Evolutionary conservation across 148 eudicot species (phyloP).

Genomic region (Cornus florida): DNA sequence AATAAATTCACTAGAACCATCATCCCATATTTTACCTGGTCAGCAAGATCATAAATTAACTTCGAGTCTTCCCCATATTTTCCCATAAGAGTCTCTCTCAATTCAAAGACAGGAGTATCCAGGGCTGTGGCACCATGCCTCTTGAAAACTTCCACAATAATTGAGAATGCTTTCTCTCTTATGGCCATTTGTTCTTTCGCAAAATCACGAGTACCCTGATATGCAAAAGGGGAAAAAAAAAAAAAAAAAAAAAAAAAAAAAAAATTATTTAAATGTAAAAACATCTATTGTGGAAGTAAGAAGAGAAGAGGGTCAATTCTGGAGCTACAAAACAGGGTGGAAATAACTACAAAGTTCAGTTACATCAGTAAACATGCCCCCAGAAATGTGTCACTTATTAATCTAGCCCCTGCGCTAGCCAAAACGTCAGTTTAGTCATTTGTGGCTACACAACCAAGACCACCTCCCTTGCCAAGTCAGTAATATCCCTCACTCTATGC

Average conservation of each 20-base stretch:
- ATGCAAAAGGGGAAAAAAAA: not conserved
- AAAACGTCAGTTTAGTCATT: too few species aligned
- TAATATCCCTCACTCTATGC: not conserved
- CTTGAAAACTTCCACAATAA: conserved; percentile 73
- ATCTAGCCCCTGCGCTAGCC: too few species aligned
- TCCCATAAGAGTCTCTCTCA: conserved; percentile 93
- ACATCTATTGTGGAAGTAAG: too few species aligned
- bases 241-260: too few species aligned
- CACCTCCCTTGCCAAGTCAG: not conserved
- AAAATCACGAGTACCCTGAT: conserved; percentile 93
- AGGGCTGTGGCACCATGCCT: conserved; percentile 92
- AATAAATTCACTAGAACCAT: conserved; percentile 3
- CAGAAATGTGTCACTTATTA: too few species aligned
- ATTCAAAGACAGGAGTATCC: conserved; percentile 95
- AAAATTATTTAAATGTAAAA: too few species aligned
- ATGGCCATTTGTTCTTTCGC: conserved; percentile 92
- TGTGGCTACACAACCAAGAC: not conserved
- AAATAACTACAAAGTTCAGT: too few species aligned
- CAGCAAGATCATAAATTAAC: conserved; percentile 96
- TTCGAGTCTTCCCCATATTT: conserved; percentile 98
- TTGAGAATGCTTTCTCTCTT: conserved; percentile 77
- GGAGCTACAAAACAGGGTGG: too few species aligned
- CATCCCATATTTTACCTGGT: conserved; percentile 60
- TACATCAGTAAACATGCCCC: too few species aligned
- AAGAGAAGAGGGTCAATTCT: not conserved